phyloP scores from a whole-genome alignment of 371 early-diverging fungal genomes.

The Entomophthora muscae region DNA sequence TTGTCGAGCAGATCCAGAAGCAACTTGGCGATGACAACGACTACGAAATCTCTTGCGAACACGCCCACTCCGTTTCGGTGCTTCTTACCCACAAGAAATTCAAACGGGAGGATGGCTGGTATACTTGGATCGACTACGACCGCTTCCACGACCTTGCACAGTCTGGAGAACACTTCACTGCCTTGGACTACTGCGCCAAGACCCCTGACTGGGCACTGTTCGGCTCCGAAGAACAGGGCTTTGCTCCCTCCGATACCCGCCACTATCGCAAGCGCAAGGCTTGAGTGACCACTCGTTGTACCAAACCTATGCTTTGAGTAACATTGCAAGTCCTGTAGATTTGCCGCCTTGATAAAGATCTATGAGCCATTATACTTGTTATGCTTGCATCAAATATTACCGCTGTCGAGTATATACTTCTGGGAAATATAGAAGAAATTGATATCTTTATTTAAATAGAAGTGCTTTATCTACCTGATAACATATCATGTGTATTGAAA shows the following conservation, averaged over 20 bases:
- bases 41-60: conserved; percentile 58
- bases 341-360: no score
- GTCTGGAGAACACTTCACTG: conserved; percentile 40
- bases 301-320: no score
- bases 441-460: no score
- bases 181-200: conserved; percentile 47
- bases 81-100: conserved; percentile 48
- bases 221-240: conserved; percentile 53
- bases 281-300: no score
- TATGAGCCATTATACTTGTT: no score
- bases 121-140: conserved; percentile 64
- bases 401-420: no score
- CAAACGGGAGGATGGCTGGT: conserved; percentile 51
- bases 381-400: no score
- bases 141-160: conserved; percentile 47
- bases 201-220: conserved; percentile 63
- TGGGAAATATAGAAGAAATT: no score
- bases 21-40: conserved; percentile 24
- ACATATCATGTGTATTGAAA: no score
- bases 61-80: conserved; percentile 57
- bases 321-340: no score
- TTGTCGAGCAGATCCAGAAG: conserved; percentile 34
- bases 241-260: conserved; percentile 57
- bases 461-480: no score
- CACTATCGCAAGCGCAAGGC: conserved; percentile 36